Base-by-base conservation (phyloP, 306 rosid species). In the Dalbergia cultrata region DNA sequence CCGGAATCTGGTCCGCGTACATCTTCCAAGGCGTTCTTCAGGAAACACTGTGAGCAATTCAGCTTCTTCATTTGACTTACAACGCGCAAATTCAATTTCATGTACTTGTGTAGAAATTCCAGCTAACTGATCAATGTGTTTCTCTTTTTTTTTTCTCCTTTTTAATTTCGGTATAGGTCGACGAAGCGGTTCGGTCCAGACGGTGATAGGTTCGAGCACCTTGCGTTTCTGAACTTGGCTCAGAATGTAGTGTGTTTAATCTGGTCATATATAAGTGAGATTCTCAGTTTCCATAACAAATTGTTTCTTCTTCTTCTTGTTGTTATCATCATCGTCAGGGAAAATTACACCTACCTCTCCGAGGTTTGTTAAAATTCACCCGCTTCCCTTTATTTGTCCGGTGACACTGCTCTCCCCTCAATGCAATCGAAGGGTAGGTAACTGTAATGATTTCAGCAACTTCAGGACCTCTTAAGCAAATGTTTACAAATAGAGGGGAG, bases 1-100 rank as follows among this genome's bases (percentile, higher is more conserved):
- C 86, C 81, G 99, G 99, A 31, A 95, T 95, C 70, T 95, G 99
- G 98, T 82, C 96, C 10, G 98, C 99, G 0, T 95, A 95, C 77
- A 95, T 95, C 70, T 95, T 93, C 82, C 99, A 95, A 83, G 99
- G 99, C 59, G 71, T 95, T 81, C 98, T 95, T 44, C 99, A 95
- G 88, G 99, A 95, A 88, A 91, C 92, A 13, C 86, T 95, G 99
- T 95, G 67, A 84, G 93, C 73, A 35, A 66, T 2, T 26, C 31
- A 19, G 19, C 37, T 9, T 0, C 50, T 31, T 31, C 31, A 26
- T 26, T 26, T 26, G 31, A 26, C 3, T 71, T 43, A 13, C 26
- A 35, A 4, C 22, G 9, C 41, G 7, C 49, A 7, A 68, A 43
- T 68, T 43, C 8, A 31, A 34, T 63, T 3, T 72, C 43, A 34